phyloP scores from a whole-genome alignment of 768 basidiomycete genomes.

The Suillus occidentalis region DNA sequence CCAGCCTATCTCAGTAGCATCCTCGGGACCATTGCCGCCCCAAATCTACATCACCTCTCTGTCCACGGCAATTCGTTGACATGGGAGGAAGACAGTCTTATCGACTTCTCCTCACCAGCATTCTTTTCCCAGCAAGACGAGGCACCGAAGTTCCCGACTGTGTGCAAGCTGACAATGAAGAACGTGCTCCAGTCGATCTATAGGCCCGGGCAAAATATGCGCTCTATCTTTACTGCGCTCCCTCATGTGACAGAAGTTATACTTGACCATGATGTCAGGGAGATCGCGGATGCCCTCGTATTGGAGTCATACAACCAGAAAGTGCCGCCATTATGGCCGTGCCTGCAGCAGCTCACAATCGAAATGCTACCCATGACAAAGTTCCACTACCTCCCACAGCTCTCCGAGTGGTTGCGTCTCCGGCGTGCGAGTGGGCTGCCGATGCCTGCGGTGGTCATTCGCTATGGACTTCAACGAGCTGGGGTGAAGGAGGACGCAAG shows the following conservation, averaged over 20 bases:
- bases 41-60: neutral
- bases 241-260: neutral
- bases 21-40: neutral
- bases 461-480: neutral
- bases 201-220: neutral
- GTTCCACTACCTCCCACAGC: constrained; percentile 1
- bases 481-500: neutral
- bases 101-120: neutral
- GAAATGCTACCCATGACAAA: neutral
- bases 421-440: neutral
- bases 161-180: neutral
- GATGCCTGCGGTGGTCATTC: neutral
- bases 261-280: constrained; percentile 1
- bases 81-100: neutral
- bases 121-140: neutral
- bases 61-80: neutral
- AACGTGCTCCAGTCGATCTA: constrained; percentile 2
- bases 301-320: neutral
- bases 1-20: neutral
- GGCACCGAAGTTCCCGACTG: neutral
- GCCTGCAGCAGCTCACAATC: neutral
- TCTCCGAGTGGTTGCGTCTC: neutral
- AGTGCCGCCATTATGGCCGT: neutral
- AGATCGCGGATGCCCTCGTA: neutral
- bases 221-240: neutral